Evolutionary conservation across 441 rosid genomes (phyloP).

Genomic region (Adansonia gregorii): DNA sequence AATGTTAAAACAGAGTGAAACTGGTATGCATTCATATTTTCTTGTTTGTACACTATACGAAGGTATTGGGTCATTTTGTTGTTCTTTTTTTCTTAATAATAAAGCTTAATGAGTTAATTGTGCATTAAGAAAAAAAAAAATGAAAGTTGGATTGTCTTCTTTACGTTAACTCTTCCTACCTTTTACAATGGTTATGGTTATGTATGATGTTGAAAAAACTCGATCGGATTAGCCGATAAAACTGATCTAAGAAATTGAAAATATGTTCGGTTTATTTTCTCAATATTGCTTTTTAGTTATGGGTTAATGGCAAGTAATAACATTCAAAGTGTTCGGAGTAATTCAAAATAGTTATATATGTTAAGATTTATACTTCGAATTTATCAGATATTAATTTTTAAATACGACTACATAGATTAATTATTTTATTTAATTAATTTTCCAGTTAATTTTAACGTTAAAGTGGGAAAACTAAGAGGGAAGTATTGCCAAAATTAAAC

Average conservation of each 20-base stretch:
- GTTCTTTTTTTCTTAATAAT: background rate
- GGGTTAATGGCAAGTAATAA: no score
- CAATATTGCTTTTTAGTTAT: no score
- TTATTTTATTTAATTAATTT: no score
- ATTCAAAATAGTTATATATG: background rate
- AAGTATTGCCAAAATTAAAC: background rate
- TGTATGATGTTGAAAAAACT: background rate
- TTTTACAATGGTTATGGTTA: background rate
- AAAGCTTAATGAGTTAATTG: background rate
- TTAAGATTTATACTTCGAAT: no score
- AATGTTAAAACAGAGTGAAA: slow-evolving; percentile 27
- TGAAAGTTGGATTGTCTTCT: background rate
- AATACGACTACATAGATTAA: no score
- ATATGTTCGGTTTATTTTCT: no score
- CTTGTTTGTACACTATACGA: slow-evolving; percentile 9
- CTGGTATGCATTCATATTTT: background rate
- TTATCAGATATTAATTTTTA: no score
- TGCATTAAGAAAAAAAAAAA: background rate
- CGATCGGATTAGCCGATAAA: no score
- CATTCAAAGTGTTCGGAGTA: background rate
- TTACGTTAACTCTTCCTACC: background rate
- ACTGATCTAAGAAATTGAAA: no score
- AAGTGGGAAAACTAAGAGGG: no score
- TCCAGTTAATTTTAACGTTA: no score
- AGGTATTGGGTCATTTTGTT: background rate